Evolutionary conservation across 2,329 filamentous ascomycete genomes (phyloP).

Genomic region (Ophiostoma montium): DNA sequence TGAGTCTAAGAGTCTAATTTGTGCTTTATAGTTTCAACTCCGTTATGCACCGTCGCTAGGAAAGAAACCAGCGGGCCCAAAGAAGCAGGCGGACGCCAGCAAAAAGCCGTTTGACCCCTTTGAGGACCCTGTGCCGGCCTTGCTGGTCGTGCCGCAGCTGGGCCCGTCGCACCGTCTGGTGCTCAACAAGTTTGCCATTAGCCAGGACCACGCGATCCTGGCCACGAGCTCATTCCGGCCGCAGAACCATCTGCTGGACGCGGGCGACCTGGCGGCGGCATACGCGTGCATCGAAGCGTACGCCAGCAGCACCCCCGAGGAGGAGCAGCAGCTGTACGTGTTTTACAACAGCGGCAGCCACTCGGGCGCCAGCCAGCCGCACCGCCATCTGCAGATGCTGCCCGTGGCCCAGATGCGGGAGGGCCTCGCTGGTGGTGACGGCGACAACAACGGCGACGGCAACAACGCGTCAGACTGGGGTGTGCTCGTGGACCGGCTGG

Average conservation of each 20-base stretch:
- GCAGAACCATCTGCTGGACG: slow-evolving; percentile 51
- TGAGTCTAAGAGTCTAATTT: not conserved
- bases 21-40: slow-evolving; percentile 47
- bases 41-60: slow-evolving; percentile 56
- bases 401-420: slow-evolving; percentile 49
- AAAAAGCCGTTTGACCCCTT: slow-evolving; percentile 44
- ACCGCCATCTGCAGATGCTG: slow-evolving; percentile 58
- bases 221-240: slow-evolving; percentile 47
- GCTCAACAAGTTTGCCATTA: slow-evolving; percentile 62
- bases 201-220: slow-evolving; percentile 58
- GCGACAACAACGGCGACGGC: too few relatives aligned
- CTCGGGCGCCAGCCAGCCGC: slow-evolving; percentile 58
- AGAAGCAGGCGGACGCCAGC: not conserved
- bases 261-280: slow-evolving; percentile 44
- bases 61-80: slow-evolving; percentile 43
- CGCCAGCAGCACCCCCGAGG: slow-evolving; percentile 2
- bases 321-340: slow-evolving; percentile 35
- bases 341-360: slow-evolving; percentile 59
- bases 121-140: slow-evolving; percentile 39
- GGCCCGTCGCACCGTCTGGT: slow-evolving; percentile 43
- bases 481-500: slow-evolving; percentile 28
- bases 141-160: slow-evolving; percentile 37
- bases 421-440: too few relatives aligned
- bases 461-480: slow-evolving; percentile 27
- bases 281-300: slow-evolving; percentile 49